These are phyloP conservation scores for Pichia occidentalis DNA, from an alignment of 805 yeast species.

Conservation along the genomic window DNA sequence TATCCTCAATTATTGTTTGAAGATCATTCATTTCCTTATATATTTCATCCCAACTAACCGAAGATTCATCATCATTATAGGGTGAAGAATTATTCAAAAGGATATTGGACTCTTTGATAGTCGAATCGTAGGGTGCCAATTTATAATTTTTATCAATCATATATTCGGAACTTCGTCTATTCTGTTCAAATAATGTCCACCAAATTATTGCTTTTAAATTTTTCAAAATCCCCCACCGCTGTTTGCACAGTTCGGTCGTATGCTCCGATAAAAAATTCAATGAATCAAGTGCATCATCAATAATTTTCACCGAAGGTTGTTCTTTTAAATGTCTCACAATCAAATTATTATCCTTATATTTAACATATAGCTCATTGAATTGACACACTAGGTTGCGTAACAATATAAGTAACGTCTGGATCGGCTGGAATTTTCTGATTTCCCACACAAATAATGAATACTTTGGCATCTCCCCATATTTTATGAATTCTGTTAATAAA, in stretches of 20 bases:
- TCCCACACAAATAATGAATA: constrained; percentile 21
- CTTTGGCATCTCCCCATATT: constrained; percentile 22
- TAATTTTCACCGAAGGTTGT: constrained; percentile 13
- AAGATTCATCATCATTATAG: constrained; percentile 12
- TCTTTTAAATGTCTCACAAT: constrained; percentile 1
- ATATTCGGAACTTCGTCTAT: too few species aligned
- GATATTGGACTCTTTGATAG: too few species aligned
- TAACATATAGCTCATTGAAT: constrained; percentile 4
- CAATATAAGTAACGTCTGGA: constrained; percentile 19
- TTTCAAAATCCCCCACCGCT: constrained; percentile 23
- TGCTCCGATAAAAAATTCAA: constrained; percentile 23
- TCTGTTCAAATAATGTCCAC: constrained; percentile 14
- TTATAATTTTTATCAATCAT: too few species aligned
- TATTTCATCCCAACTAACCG: constrained; percentile 17
- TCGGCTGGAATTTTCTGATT: constrained; percentile 24
- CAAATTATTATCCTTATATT: neutral
- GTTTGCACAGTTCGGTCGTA: constrained; percentile 23
- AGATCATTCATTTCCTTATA: constrained; percentile 15
- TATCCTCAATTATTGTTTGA: constrained; percentile 17
- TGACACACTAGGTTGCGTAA: constrained; percentile 15
- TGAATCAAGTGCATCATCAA: constrained; percentile 16
- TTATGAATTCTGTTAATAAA: constrained; percentile 16
- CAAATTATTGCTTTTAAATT: constrained; percentile 22
- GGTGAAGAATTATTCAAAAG: too few species aligned
- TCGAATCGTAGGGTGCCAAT: too few species aligned